These are phyloP conservation scores for Cyanodermella asteris DNA, from an alignment of 2,329 filamentous ascomycete genomes.

Conservation along the genomic window DNA sequence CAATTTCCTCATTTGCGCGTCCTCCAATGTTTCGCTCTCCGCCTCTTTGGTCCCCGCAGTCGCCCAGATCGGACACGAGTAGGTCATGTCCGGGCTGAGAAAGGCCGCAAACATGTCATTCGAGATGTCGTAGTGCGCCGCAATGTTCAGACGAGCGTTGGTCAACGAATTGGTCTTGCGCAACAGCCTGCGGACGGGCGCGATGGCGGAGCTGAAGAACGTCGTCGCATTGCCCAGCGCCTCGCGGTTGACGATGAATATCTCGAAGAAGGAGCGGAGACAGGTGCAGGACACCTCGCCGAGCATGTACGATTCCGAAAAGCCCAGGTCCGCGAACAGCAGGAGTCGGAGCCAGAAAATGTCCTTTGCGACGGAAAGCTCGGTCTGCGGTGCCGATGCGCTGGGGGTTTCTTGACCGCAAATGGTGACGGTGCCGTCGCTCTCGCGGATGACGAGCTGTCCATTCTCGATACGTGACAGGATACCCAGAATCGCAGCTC, in stretches of 20 bases:
- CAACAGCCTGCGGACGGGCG: constrained; percentile 35
- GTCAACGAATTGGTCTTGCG: constrained; percentile 34
- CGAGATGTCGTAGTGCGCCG: constrained; percentile 53
- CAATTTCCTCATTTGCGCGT: constrained; percentile 46
- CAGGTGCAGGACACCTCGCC: constrained; percentile 46
- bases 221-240: constrained; percentile 43
- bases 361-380: constrained; percentile 40
- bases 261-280: constrained; percentile 46
- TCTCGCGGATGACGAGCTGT: constrained; percentile 22
- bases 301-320: constrained; percentile 52
- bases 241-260: constrained; percentile 49
- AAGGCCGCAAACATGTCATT: constrained; percentile 59
- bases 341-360: constrained; percentile 49
- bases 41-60: constrained; percentile 18
- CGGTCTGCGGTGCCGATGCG: constrained; percentile 22
- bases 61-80: constrained; percentile 48
- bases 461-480: constrained; percentile 24
- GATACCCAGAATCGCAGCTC: constrained; percentile 22
- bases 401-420: constrained; percentile 12
- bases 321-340: constrained; percentile 54
- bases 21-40: constrained; percentile 35
- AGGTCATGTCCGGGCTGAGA: constrained; percentile 54
- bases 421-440: constrained; percentile 19
- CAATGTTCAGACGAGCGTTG: constrained; percentile 42
- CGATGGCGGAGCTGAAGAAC: constrained; percentile 35